Evolutionary conservation across 2,329 filamentous ascomycete species (phyloP).

Genomic region (Beauveria bassiana): DNA sequence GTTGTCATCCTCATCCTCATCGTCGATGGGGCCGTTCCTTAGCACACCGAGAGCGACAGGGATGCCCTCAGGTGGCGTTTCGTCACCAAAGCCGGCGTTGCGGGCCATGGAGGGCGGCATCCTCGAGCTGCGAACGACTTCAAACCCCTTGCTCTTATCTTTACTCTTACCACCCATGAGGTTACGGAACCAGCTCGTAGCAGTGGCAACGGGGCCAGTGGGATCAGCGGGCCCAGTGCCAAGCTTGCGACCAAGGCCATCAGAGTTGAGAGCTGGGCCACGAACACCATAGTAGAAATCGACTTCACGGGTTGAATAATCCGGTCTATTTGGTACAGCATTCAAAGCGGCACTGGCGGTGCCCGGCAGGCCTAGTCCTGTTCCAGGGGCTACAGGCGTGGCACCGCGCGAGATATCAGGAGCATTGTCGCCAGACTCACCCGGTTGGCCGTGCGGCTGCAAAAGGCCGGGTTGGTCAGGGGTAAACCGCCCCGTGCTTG

Average conservation of each 20-base stretch:
- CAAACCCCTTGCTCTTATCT: slow-evolving; percentile 93
- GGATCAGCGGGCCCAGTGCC: slow-evolving; percentile 94
- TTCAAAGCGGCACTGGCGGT: slow-evolving; percentile 22
- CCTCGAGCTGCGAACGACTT: slow-evolving; percentile 84
- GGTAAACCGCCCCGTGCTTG: slow-evolving; percentile 19
- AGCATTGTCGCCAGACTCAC: slow-evolving; percentile 34
- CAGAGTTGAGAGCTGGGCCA: slow-evolving; percentile 77
- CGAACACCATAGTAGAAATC: slow-evolving; percentile 95
- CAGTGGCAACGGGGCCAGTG: slow-evolving; percentile 81
- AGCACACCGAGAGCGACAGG: slow-evolving; percentile 56
- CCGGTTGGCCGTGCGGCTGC: slow-evolving; percentile 24
- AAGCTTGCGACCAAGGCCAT: slow-evolving; percentile 71
- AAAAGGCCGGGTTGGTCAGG: slow-evolving; percentile 30
- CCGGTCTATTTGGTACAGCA: slow-evolving; percentile 54
- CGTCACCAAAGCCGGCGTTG: slow-evolving; percentile 49
- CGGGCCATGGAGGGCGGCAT: slow-evolving; percentile 65
- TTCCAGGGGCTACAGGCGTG: slow-evolving; percentile 35
- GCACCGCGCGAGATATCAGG: slow-evolving; percentile 33
- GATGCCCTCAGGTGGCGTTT: slow-evolving; percentile 59
- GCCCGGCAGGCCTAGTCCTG: slow-evolving; percentile 9
- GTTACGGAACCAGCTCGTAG: slow-evolving; percentile 79
- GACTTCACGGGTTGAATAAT: slow-evolving; percentile 90
- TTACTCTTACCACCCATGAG: slow-evolving; percentile 80
- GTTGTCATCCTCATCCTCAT: slow-evolving; percentile 46
- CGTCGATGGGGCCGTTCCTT: slow-evolving; percentile 55